phyloP scores from a whole-genome alignment of 352 stramenopile genomes.

The Phytophthora boehmeriae region DNA sequence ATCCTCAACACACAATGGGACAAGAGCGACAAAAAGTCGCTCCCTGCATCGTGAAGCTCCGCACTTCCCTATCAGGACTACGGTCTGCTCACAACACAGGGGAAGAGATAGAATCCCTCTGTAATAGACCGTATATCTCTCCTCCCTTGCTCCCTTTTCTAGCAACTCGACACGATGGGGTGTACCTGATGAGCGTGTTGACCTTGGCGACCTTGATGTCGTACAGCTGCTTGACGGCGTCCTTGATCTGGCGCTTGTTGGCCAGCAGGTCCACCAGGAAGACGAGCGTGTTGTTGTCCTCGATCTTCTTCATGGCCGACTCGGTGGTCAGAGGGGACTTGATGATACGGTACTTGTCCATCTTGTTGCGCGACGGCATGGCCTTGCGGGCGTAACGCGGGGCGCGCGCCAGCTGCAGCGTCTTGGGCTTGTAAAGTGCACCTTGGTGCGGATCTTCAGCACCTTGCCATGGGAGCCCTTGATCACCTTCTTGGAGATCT shows the following conservation, averaged over 20 bases:
- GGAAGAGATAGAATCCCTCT: not conserved
- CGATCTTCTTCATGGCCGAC: slow-evolving; percentile 99
- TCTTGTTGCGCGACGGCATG: slow-evolving; percentile 93
- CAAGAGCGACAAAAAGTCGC: slow-evolving; percentile 13
- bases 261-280: slow-evolving; percentile 99
- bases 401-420: slow-evolving; percentile 93
- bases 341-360: slow-evolving; percentile 99
- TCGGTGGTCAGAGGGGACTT: slow-evolving; percentile 99
- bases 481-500: slow-evolving; percentile 94
- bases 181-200: slow-evolving; percentile 99
- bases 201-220: slow-evolving; percentile 99
- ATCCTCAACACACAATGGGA: not conserved
- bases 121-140: too few species aligned
- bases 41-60: slow-evolving; percentile 24
- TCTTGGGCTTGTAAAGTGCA: slow-evolving; percentile 99
- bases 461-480: slow-evolving; percentile 98
- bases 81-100: slow-evolving; percentile 11
- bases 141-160: slow-evolving; percentile 26
- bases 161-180: slow-evolving; percentile 80
- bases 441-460: slow-evolving; percentile 98
- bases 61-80: slow-evolving; percentile 60
- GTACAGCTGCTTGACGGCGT: slow-evolving; percentile 99
- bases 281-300: slow-evolving; percentile 99
- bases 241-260: slow-evolving; percentile 99
- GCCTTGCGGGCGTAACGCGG: slow-evolving; percentile 97